phyloP scores from a whole-genome alignment of 202 grass and related monocot genomes.

The Bolboschoenoplectus hybrid region DNA sequence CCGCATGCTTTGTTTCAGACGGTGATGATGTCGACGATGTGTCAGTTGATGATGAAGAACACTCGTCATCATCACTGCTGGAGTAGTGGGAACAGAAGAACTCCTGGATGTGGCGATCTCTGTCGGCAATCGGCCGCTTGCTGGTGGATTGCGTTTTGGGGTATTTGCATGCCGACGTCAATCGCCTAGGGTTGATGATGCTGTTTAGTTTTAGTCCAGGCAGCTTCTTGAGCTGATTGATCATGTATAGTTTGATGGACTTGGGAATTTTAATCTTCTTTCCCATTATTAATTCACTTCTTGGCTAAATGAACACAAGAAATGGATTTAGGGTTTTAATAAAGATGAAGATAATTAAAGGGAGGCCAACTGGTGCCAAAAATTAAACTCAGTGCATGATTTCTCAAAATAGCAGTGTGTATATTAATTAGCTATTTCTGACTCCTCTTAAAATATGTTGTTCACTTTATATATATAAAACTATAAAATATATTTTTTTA shows the following conservation, averaged over 20 bases:
- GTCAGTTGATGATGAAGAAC: constrained; percentile 22
- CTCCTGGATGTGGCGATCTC: constrained; percentile 63
- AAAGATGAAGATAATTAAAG: not conserved
- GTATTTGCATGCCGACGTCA: constrained; percentile 62
- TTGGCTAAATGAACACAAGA: not conserved
- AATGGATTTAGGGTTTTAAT: not conserved
- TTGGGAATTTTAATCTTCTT: constrained; percentile 52
- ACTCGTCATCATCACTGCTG: constrained; percentile 26
- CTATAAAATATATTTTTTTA: not conserved
- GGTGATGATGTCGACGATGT: constrained; percentile 16
- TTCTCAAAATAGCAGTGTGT: not conserved
- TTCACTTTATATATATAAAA: not conserved
- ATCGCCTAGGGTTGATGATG: constrained; percentile 37
- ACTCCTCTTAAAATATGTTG: not conserved
- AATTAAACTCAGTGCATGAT: not conserved
- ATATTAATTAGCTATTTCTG: not conserved
- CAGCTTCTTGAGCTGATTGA: constrained; percentile 67
- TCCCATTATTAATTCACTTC: constrained; percentile 26
- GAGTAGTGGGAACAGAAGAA: constrained; percentile 62
- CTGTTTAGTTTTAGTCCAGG: constrained; percentile 49
- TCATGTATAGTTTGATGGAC: constrained; percentile 57
- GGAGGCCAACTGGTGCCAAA: not conserved
- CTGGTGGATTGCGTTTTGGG: constrained; percentile 55
- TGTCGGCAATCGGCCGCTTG: constrained; percentile 47
- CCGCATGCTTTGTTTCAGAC: not conserved